Evolutionary conservation across 306 rosid genomes (phyloP), one percentile per base, ranked within the genome.

Genomic region (Datisca glomerata): DNA sequence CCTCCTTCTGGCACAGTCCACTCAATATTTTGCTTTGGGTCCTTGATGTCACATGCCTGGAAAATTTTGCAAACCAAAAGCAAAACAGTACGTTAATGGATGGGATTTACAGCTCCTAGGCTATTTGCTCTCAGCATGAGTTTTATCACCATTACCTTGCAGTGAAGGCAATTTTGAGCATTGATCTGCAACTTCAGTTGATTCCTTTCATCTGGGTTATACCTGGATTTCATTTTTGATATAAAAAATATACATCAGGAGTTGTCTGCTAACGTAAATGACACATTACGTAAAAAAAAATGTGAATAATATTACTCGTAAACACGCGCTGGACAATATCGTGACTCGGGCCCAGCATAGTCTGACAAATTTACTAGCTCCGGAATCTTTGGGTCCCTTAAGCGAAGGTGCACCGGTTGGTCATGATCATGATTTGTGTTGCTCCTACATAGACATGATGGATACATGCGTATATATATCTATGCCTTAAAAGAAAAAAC

Each of bases 401-500:
- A 66, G 47, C 55, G 76, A 69, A 89, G 95, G 61, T 89, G 95
- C 32, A 93, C 59, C 54, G 95, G 95, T 65, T 89, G 97, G 63
- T 89, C 97, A 45, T 83, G 93, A 18, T 83, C 97, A 60, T 89
- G 97, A 71, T 89, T 89, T 63, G 97, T 89, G 67, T 80, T 89
- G 86, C 97, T 89, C 85, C 97, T 89, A 43, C 49, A 53, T 6
- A 56, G 18, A 23, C n/a, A n/a, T n/a, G n/a, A n/a, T n/a, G n/a
- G n/a, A n/a, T n/a, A n/a, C n/a, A n/a, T n/a, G n/a, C n/a, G n/a
- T n/a, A n/a, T n/a, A n/a, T n/a, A n/a, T n/a, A n/a, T n/a, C n/a
- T n/a, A n/a, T n/a, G n/a, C n/a, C n/a, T n/a, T n/a, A n/a, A n/a
- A n/a, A n/a, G n/a, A n/a, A n/a, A n/a, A n/a, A n/a, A n/a, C n/a